Conservation (phyloP, 768 basidiomycete genomes). For the Hemileccinum impolitum region DNA sequence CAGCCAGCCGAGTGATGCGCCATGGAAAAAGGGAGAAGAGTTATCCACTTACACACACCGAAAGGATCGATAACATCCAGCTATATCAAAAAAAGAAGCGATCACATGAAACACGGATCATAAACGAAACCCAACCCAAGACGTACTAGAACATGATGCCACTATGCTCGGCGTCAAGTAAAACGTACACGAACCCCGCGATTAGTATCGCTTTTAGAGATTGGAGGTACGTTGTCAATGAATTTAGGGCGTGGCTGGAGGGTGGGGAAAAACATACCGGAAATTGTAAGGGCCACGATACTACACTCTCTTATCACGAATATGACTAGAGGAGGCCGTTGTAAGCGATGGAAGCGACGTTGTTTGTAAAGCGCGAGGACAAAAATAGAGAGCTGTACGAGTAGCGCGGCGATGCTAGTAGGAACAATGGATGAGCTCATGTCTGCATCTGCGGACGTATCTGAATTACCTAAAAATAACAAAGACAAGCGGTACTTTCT, state of each 20-base stretch:
- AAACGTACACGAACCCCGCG: conserved; percentile 2
- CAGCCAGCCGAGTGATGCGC: background rate
- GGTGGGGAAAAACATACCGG: background rate
- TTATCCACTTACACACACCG: conserved; percentile 4
- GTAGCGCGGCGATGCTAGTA: background rate
- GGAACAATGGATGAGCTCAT: background rate
- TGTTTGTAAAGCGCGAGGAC: conserved; percentile 5
- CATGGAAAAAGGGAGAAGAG: background rate
- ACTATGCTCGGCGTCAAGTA: conserved; percentile 3
- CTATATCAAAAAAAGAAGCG: background rate
- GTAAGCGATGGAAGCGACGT: background rate
- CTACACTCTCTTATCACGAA: conserved; percentile 5
- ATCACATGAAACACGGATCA: background rate
- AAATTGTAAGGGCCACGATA: background rate
- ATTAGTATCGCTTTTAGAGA: background rate
- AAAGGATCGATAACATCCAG: conserved; percentile 7
- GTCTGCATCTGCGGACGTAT: background rate
- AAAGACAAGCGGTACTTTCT: background rate
- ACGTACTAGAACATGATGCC: conserved; percentile 13
- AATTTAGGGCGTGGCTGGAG: background rate
- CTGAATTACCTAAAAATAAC: conserved; percentile 7
- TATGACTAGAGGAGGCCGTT: background rate
- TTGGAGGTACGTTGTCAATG: background rate
- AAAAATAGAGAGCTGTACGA: conserved; percentile 1
- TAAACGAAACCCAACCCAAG: no score